Evolutionary conservation across 352 stramenopile genomes (phyloP), one percentile per base, ranked within the genome.

Genomic region (Globisporangium sylvaticum): DNA sequence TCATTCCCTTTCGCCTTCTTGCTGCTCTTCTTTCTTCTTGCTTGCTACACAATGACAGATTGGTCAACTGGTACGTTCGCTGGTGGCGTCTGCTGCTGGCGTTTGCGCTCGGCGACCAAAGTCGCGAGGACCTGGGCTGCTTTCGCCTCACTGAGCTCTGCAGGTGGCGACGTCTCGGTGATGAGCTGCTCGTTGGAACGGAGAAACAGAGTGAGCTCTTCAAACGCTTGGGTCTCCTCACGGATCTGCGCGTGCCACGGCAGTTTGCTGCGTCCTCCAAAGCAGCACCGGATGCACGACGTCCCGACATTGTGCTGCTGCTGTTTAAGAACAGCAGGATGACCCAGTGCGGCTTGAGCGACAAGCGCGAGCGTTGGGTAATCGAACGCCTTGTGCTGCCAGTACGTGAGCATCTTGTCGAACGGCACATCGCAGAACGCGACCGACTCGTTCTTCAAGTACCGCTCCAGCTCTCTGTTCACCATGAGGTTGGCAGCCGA

Each of bases 311-410:
- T 18, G 10, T 34, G 60, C 20, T 29, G 37, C 9, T 34, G 25
- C 15, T 24, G 4, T 18, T 50, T 20, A 20, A 55, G 15, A 18
- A 52, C 56, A 29, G 48, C 60, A 15, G 66, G 52, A 37, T 68
- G 52, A 1, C 61, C 61, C 3, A 72, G 52, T 12, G 18, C 27
- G 0, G 37, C 54, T n/a, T 72, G 66, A 7, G 66, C 66, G 7
- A 65, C 29, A 8, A 67, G 34, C 4, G 68, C 58, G 32, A 73
- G 64, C 20, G 60, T 68, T n/a, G 68, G 68, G n/a, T 65, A 71
- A 37, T 73, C 68, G 18, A 73, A 73, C 44, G 68, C 31, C 58
- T 73, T 73, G 25, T 61, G 68, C 31, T 73, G 57, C 68, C 68
- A 73, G 20, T 73, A 73, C 29, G 64, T 29, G 20, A 70, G 63